A percentile compares a stretch with the other conserved stretches of the same genome.
Evolutionary conservation across 345 rosid genomes (phyloP).

Genomic region (Syzygium aqueum): DNA sequence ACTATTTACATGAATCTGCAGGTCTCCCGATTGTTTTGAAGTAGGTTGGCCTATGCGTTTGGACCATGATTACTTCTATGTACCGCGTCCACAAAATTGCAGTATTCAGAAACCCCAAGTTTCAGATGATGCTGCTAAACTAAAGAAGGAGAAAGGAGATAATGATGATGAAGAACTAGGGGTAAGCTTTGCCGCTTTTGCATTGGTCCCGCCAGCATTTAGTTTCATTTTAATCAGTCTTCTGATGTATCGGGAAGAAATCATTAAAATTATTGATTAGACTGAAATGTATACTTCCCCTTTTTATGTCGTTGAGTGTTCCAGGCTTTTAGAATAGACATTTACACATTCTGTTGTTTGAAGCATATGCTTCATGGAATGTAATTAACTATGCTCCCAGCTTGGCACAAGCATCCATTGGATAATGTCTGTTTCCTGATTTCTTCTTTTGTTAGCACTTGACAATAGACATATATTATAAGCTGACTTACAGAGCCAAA

Average conservation of each 20-base stretch:
- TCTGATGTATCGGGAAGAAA: background rate
- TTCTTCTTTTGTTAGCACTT: background rate
- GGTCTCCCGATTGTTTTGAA: slow-evolving; percentile 84
- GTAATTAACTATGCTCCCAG: background rate
- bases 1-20: slow-evolving; percentile 9
- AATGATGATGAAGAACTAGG: slow-evolving; percentile 54
- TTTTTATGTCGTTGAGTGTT: background rate
- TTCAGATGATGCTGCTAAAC: slow-evolving; percentile 4
- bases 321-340: background rate
- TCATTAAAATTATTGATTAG: background rate
- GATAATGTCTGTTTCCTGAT: background rate
- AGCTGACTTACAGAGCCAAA: background rate
- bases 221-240: background rate
- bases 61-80: slow-evolving; percentile 60
- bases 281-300: background rate
- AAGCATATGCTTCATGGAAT: background rate
- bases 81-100: slow-evolving; percentile 13
- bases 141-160: slow-evolving; percentile 27
- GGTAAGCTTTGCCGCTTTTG: slow-evolving; percentile 22
- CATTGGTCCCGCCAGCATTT: background rate
- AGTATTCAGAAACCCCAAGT: slow-evolving; percentile 14
- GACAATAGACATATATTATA: background rate
- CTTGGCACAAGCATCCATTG: background rate
- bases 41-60: slow-evolving; percentile 87
- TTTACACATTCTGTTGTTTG: background rate